These are phyloP conservation scores for Pleurotus pulmonarius DNA, from an alignment of 768 basidiomycete species.

Conservation along the genomic window DNA sequence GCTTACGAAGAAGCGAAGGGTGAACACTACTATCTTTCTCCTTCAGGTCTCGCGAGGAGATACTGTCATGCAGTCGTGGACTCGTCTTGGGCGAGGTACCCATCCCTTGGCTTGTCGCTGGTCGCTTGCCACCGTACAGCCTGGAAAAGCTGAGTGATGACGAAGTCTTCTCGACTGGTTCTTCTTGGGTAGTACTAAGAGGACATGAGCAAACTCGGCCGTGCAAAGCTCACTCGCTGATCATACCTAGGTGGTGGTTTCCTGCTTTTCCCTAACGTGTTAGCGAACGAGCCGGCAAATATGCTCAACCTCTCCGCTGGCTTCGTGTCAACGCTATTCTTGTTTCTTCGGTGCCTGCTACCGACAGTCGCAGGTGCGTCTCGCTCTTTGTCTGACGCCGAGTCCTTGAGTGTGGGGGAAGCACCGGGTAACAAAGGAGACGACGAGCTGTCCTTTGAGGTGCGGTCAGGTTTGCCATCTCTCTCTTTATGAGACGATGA, in stretches of 20 bases:
- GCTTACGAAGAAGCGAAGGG: constrained; percentile 49
- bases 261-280: constrained; percentile 60
- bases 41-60: constrained; percentile 1
- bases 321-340: constrained; percentile 43
- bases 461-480: constrained; percentile 12
- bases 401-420: constrained; percentile 24
- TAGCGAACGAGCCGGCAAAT: constrained; percentile 66
- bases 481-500: constrained; percentile 15
- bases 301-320: constrained; percentile 71
- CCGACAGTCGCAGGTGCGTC: constrained; percentile 25
- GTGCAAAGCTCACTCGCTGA: constrained; percentile 36
- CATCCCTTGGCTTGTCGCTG: not conserved
- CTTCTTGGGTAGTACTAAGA: constrained; percentile 31
- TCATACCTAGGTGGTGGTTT: constrained; percentile 82
- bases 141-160: constrained; percentile 47
- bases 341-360: constrained; percentile 39
- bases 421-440: constrained; percentile 17
- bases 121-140: constrained; percentile 31
- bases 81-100: constrained; percentile 7
- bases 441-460: constrained; percentile 1
- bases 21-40: constrained; percentile 26
- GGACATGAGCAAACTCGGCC: not conserved
- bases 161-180: constrained; percentile 36
- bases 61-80: constrained; percentile 7
- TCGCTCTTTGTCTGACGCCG: constrained; percentile 25